These are phyloP conservation scores for Discostella stelligera DNA, from an alignment of 352 stramenopile genomes.

Conservation along the genomic window DNA sequence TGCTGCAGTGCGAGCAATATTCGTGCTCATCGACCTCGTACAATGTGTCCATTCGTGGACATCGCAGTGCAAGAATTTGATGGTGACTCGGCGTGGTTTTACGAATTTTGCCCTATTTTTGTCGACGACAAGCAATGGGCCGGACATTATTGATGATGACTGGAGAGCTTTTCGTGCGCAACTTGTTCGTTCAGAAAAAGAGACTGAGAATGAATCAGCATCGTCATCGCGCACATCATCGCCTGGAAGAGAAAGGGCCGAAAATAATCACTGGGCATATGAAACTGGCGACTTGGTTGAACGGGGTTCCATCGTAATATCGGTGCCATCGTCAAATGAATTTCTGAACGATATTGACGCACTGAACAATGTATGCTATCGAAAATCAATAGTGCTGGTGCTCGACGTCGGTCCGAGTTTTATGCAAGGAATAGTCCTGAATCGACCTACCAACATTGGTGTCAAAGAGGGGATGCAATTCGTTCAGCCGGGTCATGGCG, in stretches of 20 bases:
- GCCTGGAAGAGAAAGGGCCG: background rate
- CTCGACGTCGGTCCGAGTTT: slow-evolving; percentile 56
- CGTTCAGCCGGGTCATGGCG: slow-evolving; percentile 19
- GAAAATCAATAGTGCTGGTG: slow-evolving; percentile 72
- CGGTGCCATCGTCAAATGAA: slow-evolving; percentile 27
- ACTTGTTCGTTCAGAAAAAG: slow-evolving; percentile 41
- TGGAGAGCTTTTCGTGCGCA: slow-evolving; percentile 67
- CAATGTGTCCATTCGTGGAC: background rate
- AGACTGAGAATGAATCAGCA: background rate
- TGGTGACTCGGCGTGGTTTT: background rate
- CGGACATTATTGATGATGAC: slow-evolving; percentile 34
- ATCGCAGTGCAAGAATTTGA: too few relatives aligned
- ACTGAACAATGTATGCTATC: slow-evolving; percentile 62
- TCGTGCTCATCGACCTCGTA: background rate
- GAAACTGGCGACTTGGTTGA: slow-evolving; percentile 61
- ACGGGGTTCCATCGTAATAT: slow-evolving; percentile 60
- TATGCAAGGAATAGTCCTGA: slow-evolving; percentile 74
- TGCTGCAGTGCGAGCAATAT: background rate
- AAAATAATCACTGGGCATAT: slow-evolving; percentile 55
- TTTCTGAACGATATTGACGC: slow-evolving; percentile 36
- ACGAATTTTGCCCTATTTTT: background rate
- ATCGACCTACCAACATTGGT: slow-evolving; percentile 60
- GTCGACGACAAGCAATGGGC: background rate
- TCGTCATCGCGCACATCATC: background rate
- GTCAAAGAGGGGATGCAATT: slow-evolving; percentile 46